Conservation (phyloP, 129 eudicot genomes). For the Cynara cardunculus region DNA sequence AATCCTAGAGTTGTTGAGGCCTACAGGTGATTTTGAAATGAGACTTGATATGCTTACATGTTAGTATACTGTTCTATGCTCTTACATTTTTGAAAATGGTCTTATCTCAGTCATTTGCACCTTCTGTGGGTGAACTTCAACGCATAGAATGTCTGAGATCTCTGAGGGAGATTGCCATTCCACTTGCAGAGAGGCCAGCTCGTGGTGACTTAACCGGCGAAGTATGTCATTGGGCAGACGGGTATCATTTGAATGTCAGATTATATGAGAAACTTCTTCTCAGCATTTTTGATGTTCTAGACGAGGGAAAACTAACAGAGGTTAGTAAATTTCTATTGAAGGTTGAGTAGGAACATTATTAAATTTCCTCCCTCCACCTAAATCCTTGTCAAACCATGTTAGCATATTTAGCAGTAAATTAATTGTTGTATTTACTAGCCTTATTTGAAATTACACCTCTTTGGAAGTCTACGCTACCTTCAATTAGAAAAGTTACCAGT, state of each 20-base stretch:
- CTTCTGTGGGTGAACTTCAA: constrained; percentile 89
- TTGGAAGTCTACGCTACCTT: constrained; percentile 12
- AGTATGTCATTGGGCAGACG: constrained; percentile 99
- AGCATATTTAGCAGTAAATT: constrained; percentile 5
- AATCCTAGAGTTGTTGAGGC: not conserved
- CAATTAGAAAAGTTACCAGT: not conserved
- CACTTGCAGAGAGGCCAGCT: constrained; percentile 99
- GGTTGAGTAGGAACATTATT: not conserved
- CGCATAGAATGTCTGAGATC: constrained; percentile 87
- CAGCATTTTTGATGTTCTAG: constrained; percentile 95
- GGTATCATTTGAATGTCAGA: constrained; percentile 93
- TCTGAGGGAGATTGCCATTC: constrained; percentile 73
- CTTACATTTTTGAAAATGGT: not conserved
- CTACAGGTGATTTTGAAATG: not conserved
- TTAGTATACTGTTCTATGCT: constrained; percentile 9
- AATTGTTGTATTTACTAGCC: not conserved
- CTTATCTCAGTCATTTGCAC: constrained; percentile 73
- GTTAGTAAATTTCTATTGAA: constrained; percentile 38
- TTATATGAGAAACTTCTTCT: constrained; percentile 82
- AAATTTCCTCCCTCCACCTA: not conserved
- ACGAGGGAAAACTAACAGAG: constrained; percentile 99
- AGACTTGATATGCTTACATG: constrained; percentile 5
- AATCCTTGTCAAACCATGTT: not conserved
- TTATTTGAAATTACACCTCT: constrained; percentile 8
- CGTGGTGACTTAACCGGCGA: constrained; percentile 99